Conservation (phyloP, 78 protist species). For the Creolimax fragrantissima region DNA sequence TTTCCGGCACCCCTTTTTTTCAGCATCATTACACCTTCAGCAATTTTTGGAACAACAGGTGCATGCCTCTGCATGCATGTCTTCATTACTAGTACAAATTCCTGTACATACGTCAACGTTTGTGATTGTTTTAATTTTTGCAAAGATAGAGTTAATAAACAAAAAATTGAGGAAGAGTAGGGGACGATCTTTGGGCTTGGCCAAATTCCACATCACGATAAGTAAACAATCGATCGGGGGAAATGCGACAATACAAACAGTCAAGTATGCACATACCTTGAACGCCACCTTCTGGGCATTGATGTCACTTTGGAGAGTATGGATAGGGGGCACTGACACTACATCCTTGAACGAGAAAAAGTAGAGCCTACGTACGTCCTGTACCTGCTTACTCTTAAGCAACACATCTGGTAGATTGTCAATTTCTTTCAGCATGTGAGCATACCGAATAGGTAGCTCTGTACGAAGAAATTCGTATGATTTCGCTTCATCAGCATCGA, state of each 20-base stretch:
- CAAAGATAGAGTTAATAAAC: too few species aligned
- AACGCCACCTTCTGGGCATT: background rate
- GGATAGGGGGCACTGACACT: background rate
- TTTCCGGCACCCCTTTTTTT: background rate
- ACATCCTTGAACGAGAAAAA: constrained; percentile 23
- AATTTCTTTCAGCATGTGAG: constrained; percentile 28
- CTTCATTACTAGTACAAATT: background rate
- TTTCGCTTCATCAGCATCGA: background rate
- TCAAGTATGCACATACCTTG: background rate
- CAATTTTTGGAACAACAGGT: constrained; percentile 26
- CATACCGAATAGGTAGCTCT: constrained; percentile 46
- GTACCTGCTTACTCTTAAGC: background rate
- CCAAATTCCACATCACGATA: too few species aligned
- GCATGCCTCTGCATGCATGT: constrained; percentile 14
- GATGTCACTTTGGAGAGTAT: background rate
- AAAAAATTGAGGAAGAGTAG: too few species aligned
- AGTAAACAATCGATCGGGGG: too few species aligned
- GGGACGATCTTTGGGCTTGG: too few species aligned
- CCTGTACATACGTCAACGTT: background rate
- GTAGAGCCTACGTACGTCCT: constrained; percentile 19
- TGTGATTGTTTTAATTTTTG: background rate
- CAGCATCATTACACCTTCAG: constrained; percentile 36
- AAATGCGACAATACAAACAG: too few species aligned
- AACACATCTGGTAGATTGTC: constrained; percentile 30
- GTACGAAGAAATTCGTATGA: background rate